phyloP scores from a whole-genome alignment of 768 basidiomycete species.

The Myochromella boudieri region DNA sequence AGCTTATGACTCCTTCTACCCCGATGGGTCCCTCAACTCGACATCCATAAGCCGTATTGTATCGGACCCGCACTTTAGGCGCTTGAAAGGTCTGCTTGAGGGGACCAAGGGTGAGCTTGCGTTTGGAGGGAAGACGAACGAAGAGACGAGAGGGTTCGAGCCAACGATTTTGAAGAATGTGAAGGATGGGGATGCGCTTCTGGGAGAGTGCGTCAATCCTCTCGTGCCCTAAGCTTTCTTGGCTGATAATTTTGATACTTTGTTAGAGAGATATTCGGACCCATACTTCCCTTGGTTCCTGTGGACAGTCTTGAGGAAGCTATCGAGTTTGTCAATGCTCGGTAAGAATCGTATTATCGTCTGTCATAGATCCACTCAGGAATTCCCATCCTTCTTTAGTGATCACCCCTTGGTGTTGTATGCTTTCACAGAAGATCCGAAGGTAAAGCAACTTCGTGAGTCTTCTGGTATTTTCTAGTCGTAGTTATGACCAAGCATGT shows the following conservation, averaged over 20 bases:
- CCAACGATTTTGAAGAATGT: conserved; percentile 63
- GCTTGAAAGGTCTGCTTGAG: conserved; percentile 50
- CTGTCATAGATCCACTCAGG: neutral
- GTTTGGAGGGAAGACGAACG: conserved; percentile 48
- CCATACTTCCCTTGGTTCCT: conserved; percentile 61
- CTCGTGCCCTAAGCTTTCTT: neutral
- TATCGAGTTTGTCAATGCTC: conserved; percentile 49
- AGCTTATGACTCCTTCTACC: conserved; percentile 50
- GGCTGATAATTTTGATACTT: neutral
- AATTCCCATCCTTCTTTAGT: conserved; percentile 32
- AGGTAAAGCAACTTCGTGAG: conserved; percentile 38
- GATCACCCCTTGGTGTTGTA: conserved; percentile 64
- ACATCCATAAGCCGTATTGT: conserved; percentile 51
- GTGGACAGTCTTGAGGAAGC: conserved; percentile 58
- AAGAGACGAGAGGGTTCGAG: conserved; percentile 49
- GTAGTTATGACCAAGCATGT: neutral
- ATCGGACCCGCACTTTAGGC: conserved; percentile 49
- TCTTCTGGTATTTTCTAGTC: neutral
- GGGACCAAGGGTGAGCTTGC: conserved; percentile 58
- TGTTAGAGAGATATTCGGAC: conserved; percentile 71
- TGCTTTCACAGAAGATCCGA: conserved; percentile 53
- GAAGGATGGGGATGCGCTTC: conserved; percentile 49
- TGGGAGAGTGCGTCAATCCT: conserved; percentile 49
- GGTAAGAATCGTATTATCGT: conserved; percentile 40
- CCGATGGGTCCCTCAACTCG: conserved; percentile 47